phyloP scores from a whole-genome alignment of 2,329 filamentous ascomycete species.

The Exophiala sp. region DNA sequence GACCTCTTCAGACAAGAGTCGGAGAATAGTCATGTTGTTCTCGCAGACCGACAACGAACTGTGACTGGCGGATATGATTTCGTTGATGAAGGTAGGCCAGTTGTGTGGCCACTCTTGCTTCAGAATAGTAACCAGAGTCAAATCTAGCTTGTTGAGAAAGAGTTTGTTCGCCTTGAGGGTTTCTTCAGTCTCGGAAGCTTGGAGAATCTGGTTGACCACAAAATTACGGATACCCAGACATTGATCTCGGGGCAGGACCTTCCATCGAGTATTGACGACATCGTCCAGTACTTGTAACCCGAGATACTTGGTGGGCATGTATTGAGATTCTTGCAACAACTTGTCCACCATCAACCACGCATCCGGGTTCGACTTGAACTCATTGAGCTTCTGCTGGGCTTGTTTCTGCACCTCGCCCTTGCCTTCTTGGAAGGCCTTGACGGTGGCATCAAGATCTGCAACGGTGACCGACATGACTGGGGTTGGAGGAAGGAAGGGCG shows the following conservation, averaged over 20 bases:
- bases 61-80: slow-evolving; percentile 94
- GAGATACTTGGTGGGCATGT: slow-evolving; percentile 94
- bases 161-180: slow-evolving; percentile 76
- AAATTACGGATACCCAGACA: slow-evolving; percentile 99
- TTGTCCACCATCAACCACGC: slow-evolving; percentile 96
- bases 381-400: slow-evolving; percentile 44
- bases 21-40: slow-evolving; percentile 98
- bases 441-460: slow-evolving; percentile 90
- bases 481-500: slow-evolving; percentile 9
- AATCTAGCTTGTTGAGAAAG: slow-evolving; percentile 94
- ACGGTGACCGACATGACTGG: slow-evolving; percentile 62
- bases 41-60: slow-evolving; percentile 96
- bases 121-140: slow-evolving; percentile 92
- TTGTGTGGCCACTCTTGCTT: slow-evolving; percentile 99
- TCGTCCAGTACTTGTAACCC: slow-evolving; percentile 94
- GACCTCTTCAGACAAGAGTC: slow-evolving; percentile 92
- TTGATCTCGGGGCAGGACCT: slow-evolving; percentile 90
- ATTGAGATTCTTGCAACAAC: slow-evolving; percentile 86
- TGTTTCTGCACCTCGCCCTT: slow-evolving; percentile 65
- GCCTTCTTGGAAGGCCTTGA: slow-evolving; percentile 96
- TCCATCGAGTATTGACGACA: slow-evolving; percentile 99
- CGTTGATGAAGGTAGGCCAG: slow-evolving; percentile 99
- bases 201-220: slow-evolving; percentile 96
- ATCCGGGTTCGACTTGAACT: slow-evolving; percentile 96
- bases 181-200: slow-evolving; percentile 85